Evolutionary conservation across 371 early-diverging fungal species (phyloP), one percentile per base, ranked within the genome.

Genomic region (Rhizomucor pusillus): DNA sequence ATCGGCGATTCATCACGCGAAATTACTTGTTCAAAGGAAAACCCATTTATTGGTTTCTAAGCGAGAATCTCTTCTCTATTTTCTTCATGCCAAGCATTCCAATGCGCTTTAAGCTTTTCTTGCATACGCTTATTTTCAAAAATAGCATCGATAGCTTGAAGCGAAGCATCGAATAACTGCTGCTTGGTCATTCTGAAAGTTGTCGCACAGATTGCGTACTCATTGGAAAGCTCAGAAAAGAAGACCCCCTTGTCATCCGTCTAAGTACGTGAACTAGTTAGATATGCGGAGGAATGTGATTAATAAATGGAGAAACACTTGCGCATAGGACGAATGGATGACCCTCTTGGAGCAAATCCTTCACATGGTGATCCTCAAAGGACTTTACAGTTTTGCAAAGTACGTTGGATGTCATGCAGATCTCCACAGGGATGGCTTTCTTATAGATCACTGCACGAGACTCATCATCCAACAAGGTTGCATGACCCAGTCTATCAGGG

Each of bases 371-470:
- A 5, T 71, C 73, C 36, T 73, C 71, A 55, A 66, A 72, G 18
- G 61, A 53, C 1, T 59, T 41, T 0, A 80, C 82, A 0, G 87
- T 85, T 46, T 81, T 79, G 52, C 81, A 71, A 7, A 84, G 37
- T 0, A 88, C 50, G 50, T 88, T 88, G n/a, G 84, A 82, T 7
- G 86, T 81, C 76, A 86, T 73, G 56, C 88, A 88, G 0, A 83
- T 67, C 56, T 88, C 88, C 22, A 88, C 60, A 6, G 84, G 83
- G 20, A 82, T 76, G 14, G 60, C 37, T 4, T 67, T 47, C 10
- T 56, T 47, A 50, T 69, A 69, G 9, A 87, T 70, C 2, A 24
- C 52, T 24, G 60, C 50, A 25, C 75, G 61, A n/a, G 64, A 62
- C 7, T 43, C 61, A 12, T 68, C 69, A 46, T 73, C 69, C 3